Conservation (phyloP, 768 basidiomycete species). For the Trametes cingulata region DNA sequence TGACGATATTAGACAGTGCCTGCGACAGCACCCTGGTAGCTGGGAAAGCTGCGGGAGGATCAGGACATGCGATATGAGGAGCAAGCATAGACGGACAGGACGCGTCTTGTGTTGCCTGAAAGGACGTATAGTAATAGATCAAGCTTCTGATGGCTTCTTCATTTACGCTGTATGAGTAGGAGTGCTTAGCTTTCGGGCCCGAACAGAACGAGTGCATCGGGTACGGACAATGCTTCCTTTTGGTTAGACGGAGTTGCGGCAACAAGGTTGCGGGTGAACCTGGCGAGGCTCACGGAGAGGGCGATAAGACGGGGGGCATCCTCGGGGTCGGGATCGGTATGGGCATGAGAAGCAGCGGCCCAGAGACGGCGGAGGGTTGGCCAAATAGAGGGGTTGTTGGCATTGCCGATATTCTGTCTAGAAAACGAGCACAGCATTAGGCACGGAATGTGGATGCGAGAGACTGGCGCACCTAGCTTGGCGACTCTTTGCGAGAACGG, state of each 20-base stretch:
- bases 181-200: too few species aligned
- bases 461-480: conserved; percentile 32
- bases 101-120: conserved; percentile 62
- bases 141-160: conserved; percentile 71
- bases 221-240: conserved; percentile 65
- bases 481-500: conserved; percentile 51
- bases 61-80: neutral
- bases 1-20: conserved; percentile 81
- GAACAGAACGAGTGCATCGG: neutral
- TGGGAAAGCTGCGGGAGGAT: conserved; percentile 50
- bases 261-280: conserved; percentile 82
- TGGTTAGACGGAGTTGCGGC: conserved; percentile 79
- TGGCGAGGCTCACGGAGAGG: conserved; percentile 47
- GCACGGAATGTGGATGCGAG: neutral
- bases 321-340: conserved; percentile 47
- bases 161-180: conserved; percentile 49
- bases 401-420: conserved; percentile 39
- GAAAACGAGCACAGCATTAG: conserved; percentile 1
- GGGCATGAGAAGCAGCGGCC: conserved; percentile 34
- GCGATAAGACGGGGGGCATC: conserved; percentile 32
- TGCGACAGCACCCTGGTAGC: conserved; percentile 72
- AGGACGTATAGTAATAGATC: conserved; percentile 76
- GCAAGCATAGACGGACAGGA: conserved; percentile 45
- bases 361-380: conserved; percentile 54
- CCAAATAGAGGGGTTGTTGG: conserved; percentile 52